Base-by-base conservation (phyloP, 306 rosid species). In the Prunus campanulata region DNA sequence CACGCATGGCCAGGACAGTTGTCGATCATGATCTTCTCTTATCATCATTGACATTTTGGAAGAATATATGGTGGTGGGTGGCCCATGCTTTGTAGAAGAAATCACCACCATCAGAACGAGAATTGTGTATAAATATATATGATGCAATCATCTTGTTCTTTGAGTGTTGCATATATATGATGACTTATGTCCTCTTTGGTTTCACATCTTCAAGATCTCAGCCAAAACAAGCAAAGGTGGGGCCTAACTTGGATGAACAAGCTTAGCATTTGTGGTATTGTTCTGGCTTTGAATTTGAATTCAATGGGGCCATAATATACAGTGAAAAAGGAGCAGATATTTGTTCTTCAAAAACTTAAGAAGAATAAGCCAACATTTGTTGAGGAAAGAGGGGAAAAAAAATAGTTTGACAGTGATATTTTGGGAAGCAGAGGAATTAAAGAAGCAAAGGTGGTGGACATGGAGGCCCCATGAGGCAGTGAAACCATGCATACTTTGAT, bases 1-100 rank as follows among this genome's bases (percentile, higher is more conserved):
- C 55, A 68, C 60, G 83, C 82, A 76, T 72, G 84, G 69, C 44
- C 44, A 19, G 15, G 66, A 81, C 81, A 59, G 75, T 75, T 71
- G 83, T 81, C 57, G 65, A 48, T 69, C 56, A 77, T 59, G n/a
- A 25, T 24, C n/a, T 22, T 22, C 64, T 22, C 5, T 44, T 46
- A 78, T 29, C 80, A 78, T 83, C 72, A 78, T 84, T 77, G 24
- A 51, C 55, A 55, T 67, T 83, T 83, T 56, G 73, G 68, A 69
- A 77, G 71, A 44, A 66, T n/a, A 68, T 39, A 11, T 4, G 15
- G 71, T 13, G 57, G 55, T 25, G 71, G 66, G 71, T 66, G 83
- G 80, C 74, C 71, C 83, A 57, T 39, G 5, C 11, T 29, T 15
- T 57, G 11, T 46, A 13, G 35, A 80, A 32, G 62, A 66, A 55